A percentile compares a stretch with the other conserved stretches of the same genome.
These are phyloP conservation scores for Exophiala phaeomuriformis DNA, from an alignment of 2,329 filamentous ascomycete species.

Conservation along the genomic window DNA sequence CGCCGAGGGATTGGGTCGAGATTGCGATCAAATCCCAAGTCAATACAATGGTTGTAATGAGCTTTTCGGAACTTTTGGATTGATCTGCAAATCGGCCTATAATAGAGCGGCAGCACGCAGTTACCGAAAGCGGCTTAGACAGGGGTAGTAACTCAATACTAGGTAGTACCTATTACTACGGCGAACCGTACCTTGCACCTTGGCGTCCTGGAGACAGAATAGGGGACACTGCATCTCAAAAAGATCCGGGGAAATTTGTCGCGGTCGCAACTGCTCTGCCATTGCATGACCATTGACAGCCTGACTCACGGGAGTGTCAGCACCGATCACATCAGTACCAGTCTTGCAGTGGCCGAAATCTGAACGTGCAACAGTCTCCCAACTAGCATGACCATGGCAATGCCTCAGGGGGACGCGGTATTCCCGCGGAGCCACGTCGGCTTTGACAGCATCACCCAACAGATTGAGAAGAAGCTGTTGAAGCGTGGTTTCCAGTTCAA, in stretches of 20 bases:
- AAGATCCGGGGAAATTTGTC: conserved; percentile 21
- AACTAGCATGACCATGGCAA: conserved; percentile 24
- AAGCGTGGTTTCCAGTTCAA: conserved; percentile 99
- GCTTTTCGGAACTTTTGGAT: neutral
- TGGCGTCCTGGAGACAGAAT: conserved; percentile 15
- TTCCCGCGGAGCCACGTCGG: conserved; percentile 97
- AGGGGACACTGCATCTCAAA: conserved; percentile 12
- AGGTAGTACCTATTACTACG: neutral
- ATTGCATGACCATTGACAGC: neutral
- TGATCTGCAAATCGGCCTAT: neutral
- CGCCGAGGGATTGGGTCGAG: neutral
- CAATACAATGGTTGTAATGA: neutral
- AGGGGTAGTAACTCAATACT: neutral
- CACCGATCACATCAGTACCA: neutral
- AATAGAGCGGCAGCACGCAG: neutral
- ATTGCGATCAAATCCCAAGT: neutral
- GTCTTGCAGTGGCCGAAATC: neutral
- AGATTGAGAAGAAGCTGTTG: conserved; percentile 98
- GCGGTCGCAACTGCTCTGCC: conserved; percentile 19
- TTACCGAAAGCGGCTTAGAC: neutral
- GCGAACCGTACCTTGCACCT: conserved; percentile 1
- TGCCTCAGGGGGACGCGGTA: conserved; percentile 45
- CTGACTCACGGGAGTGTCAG: neutral
- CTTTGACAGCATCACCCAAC: conserved; percentile 99
- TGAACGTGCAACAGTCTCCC: neutral